Evolutionary conservation across 305 asterid species (phyloP).

Genomic region (Fraxinus dipetala): DNA sequence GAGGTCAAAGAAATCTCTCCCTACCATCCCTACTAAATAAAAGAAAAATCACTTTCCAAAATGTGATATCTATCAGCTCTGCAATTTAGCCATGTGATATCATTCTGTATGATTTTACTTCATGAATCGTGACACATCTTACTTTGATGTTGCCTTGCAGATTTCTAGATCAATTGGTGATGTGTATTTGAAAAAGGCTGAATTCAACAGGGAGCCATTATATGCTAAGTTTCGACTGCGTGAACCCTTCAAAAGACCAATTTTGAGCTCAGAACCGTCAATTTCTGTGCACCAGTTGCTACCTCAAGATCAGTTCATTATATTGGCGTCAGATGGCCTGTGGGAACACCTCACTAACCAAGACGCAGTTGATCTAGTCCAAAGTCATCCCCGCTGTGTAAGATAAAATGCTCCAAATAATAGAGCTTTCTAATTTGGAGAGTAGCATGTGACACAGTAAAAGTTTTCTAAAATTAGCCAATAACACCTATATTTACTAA

Average conservation of each 20-base stretch:
- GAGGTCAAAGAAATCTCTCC: not conserved
- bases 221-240: slow-evolving; percentile 47
- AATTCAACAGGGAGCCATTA: slow-evolving; percentile 50
- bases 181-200: slow-evolving; percentile 45
- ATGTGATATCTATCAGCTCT: not conserved
- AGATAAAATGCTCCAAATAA: slow-evolving; percentile 1
- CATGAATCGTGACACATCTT: not conserved
- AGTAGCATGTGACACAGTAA: not conserved
- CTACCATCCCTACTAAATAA: not conserved
- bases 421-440: not conserved
- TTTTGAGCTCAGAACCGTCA: slow-evolving; percentile 50
- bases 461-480: not conserved
- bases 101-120: not conserved
- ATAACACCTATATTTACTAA: not conserved
- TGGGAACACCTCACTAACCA: slow-evolving; percentile 57
- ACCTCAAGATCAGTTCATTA: slow-evolving; percentile 41
- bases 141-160: slow-evolving; percentile 20
- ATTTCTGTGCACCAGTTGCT: slow-evolving; percentile 42
- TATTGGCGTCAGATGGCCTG: slow-evolving; percentile 55
- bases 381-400: slow-evolving; percentile 44
- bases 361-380: slow-evolving; percentile 51
- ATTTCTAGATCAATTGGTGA: slow-evolving; percentile 52
- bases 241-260: slow-evolving; percentile 42
- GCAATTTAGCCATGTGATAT: not conserved
- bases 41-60: not conserved